Conservation (phyloP, 108 stramenopile species). For the Conticribra weissflogii region DNA sequence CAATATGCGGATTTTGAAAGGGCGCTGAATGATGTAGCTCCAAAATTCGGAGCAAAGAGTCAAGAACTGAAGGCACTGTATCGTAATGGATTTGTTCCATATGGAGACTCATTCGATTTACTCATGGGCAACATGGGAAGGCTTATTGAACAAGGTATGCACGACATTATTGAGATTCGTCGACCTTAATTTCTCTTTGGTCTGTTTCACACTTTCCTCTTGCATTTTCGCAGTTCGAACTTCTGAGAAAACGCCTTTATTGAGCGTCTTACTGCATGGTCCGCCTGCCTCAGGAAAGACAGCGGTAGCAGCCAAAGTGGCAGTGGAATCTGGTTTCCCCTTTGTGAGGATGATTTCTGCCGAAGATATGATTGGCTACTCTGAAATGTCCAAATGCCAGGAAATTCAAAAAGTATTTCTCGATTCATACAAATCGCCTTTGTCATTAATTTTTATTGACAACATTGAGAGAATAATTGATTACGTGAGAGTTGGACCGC, state of each 20-base stretch:
- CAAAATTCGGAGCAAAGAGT: slow-evolving; percentile 94
- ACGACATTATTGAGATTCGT: too few relatives aligned
- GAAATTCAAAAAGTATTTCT: slow-evolving; percentile 94
- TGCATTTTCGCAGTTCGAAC: slow-evolving; percentile 49
- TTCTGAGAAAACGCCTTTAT: slow-evolving; percentile 90
- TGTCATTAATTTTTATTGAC: slow-evolving; percentile 97
- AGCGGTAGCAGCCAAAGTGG: slow-evolving; percentile 94
- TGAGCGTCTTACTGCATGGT: slow-evolving; percentile 93
- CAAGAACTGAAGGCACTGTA: slow-evolving; percentile 91
- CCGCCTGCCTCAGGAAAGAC: slow-evolving; percentile 92
- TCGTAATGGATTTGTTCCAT: slow-evolving; percentile 95
- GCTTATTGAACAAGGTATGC: slow-evolving; percentile 89
- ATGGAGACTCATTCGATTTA: slow-evolving; percentile 88
- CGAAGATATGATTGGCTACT: slow-evolving; percentile 96
- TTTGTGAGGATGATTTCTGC: slow-evolving; percentile 97
- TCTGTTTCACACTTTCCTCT: background rate
- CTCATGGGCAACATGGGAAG: slow-evolving; percentile 83
- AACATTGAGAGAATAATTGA: slow-evolving; percentile 99
- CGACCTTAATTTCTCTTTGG: too few relatives aligned
- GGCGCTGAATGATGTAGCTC: slow-evolving; percentile 90
- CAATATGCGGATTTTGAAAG: slow-evolving; percentile 87
- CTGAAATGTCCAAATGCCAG: slow-evolving; percentile 85
- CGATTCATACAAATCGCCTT: slow-evolving; percentile 97
- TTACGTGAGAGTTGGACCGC: slow-evolving; percentile 95
- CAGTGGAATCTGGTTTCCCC: slow-evolving; percentile 92